A percentile compares a stretch with the other conserved stretches of the same genome.
These are phyloP conservation scores for Lodderomyces metapsilosis DNA, from an alignment of 1,139 yeast species.

Conservation along the genomic window DNA sequence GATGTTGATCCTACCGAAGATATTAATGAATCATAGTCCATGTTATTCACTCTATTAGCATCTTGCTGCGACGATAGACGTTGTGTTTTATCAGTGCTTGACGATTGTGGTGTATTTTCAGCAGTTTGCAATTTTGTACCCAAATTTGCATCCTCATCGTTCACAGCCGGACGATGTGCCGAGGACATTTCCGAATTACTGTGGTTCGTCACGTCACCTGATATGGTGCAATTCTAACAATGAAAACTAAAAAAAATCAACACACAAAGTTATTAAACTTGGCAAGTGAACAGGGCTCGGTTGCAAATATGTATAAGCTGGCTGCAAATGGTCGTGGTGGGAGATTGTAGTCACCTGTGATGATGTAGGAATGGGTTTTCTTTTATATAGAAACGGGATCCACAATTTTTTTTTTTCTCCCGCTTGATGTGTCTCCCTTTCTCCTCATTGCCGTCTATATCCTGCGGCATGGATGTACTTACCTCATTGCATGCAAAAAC, in stretches of 20 bases:
- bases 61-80: not conserved
- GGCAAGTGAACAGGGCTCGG: too few relatives aligned
- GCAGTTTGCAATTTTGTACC: not conserved
- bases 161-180: not conserved
- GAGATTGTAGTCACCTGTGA: not conserved
- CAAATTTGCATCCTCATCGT: not conserved
- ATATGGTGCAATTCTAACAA: not conserved
- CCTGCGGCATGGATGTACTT: not conserved
- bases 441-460: too few relatives aligned
- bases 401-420: not conserved
- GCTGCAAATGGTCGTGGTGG: not conserved
- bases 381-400: not conserved
- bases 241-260: not conserved
- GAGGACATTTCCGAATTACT: not conserved
- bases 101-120: conserved; percentile 1
- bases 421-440: too few relatives aligned
- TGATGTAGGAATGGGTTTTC: not conserved
- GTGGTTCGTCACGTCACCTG: conserved; percentile 3
- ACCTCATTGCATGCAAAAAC: too few relatives aligned
- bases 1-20: conserved; percentile 7
- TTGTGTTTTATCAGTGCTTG: not conserved
- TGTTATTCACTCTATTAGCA: conserved; percentile 4
- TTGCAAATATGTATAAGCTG: not conserved
- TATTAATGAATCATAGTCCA: conserved; percentile 13
- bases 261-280: not conserved